Conservation (phyloP, 371 early-diverging fungal genomes). For the Nematocida sp. region DNA sequence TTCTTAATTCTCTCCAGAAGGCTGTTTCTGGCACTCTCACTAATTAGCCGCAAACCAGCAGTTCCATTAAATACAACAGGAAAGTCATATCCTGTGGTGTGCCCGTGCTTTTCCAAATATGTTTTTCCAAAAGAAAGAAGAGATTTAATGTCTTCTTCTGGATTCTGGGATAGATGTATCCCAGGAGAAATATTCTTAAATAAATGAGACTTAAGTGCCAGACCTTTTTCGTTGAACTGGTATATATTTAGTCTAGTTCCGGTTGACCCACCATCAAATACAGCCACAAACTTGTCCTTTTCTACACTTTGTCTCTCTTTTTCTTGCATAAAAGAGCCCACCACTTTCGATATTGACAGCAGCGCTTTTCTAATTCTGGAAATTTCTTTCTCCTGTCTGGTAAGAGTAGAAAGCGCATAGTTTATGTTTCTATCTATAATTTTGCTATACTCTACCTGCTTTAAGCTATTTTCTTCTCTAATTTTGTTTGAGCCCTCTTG, state of each 20-base stretch:
- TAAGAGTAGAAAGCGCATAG: background rate
- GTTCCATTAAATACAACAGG: constrained; percentile 67
- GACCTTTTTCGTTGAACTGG: constrained; percentile 54
- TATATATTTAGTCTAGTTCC: constrained; percentile 68
- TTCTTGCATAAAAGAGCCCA: background rate
- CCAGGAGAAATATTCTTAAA: constrained; percentile 9
- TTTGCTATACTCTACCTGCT: background rate
- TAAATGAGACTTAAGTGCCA: constrained; percentile 7
- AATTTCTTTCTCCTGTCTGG: background rate
- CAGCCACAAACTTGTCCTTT: constrained; percentile 40
- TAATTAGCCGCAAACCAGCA: constrained; percentile 65
- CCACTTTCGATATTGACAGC: background rate
- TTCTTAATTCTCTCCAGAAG: constrained; percentile 53
- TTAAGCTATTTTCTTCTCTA: background rate
- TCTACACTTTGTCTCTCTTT: background rate
- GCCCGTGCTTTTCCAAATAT: constrained; percentile 19
- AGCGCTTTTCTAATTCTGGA: background rate
- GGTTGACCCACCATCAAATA: constrained; percentile 68
- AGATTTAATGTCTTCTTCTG: constrained; percentile 16
- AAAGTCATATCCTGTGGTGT: constrained; percentile 29
- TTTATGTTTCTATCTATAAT: background rate
- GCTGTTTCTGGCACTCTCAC: background rate
- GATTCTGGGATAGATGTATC: constrained; percentile 5
- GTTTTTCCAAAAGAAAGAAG: constrained; percentile 9
- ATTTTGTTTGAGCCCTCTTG: background rate